Conservation (phyloP, 1,284 basidiomycete species). For the Papiliotrema terrestris region DNA sequence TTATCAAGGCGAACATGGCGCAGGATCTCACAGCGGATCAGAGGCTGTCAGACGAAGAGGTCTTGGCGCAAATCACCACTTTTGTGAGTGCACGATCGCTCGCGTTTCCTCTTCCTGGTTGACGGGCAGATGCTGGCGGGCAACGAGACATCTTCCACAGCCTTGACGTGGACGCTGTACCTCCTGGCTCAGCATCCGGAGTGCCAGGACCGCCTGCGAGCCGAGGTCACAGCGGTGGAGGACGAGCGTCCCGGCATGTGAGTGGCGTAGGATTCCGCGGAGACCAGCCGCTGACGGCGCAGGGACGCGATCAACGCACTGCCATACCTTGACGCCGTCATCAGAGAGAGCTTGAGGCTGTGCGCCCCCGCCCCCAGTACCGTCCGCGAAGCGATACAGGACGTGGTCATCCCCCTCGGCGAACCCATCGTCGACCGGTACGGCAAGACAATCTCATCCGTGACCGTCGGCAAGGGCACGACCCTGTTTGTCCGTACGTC, state of each 20-base stretch:
- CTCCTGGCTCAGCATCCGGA: slow-evolving; percentile 58
- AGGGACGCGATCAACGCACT: slow-evolving; percentile 51
- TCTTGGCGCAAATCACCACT: slow-evolving; percentile 70
- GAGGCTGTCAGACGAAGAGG: slow-evolving; percentile 62
- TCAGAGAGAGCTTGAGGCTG: slow-evolving; percentile 65
- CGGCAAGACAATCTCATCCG: slow-evolving; percentile 44
- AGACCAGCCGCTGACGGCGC: not conserved
- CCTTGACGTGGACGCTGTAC: slow-evolving; percentile 69
- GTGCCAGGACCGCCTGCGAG: slow-evolving; percentile 59
- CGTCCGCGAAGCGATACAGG: slow-evolving; percentile 58
- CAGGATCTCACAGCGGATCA: slow-evolving; percentile 56
- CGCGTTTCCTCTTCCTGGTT: not conserved
- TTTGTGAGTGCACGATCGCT: slow-evolving; percentile 53
- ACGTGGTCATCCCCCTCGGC: slow-evolving; percentile 61
- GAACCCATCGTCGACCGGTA: slow-evolving; percentile 45
- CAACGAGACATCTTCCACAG: slow-evolving; percentile 72
- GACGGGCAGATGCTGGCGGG: slow-evolving; percentile 51
- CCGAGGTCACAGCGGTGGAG: slow-evolving; percentile 51
- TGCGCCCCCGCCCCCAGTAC: slow-evolving; percentile 64
- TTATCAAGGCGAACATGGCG: slow-evolving; percentile 59
- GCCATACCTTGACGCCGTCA: slow-evolving; percentile 60
- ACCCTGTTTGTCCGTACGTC: slow-evolving; percentile 42
- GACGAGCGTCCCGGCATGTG: slow-evolving; percentile 47
- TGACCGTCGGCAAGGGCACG: slow-evolving; percentile 38
- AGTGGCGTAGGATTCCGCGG: not conserved